A percentile compares a stretch with the other conserved stretches of the same genome.
phyloP scores from a whole-genome alignment of 768 basidiomycete genomes.

The Kondoa malvinella region DNA sequence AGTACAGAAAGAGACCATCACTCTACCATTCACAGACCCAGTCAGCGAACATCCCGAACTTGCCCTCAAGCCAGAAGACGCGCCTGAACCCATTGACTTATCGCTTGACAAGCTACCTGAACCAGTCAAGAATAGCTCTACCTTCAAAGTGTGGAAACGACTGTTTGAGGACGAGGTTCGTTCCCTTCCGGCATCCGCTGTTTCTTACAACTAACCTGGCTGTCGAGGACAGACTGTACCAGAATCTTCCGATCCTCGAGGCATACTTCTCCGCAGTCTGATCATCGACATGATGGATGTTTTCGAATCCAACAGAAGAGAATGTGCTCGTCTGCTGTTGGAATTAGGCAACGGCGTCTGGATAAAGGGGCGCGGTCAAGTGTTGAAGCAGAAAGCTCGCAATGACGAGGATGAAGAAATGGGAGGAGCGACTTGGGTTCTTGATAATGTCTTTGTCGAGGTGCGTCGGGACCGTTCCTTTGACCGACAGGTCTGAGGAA shows the following conservation, averaged over 20 bases:
- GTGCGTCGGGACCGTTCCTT: slow-evolving; percentile 33
- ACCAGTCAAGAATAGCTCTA: not conserved
- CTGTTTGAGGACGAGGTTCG: not conserved
- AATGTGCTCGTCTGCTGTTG: slow-evolving; percentile 61
- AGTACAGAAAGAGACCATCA: not conserved
- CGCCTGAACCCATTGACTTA: not conserved
- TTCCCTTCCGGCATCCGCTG: not conserved
- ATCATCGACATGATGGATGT: slow-evolving; percentile 65
- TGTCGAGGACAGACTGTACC: slow-evolving; percentile 12
- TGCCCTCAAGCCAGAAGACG: not conserved
- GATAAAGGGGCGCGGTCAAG: slow-evolving; percentile 48
- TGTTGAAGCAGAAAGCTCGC: slow-evolving; percentile 5
- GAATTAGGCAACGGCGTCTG: slow-evolving; percentile 18
- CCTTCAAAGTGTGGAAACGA: not conserved
- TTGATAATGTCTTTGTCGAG: slow-evolving; percentile 78
- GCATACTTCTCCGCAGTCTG: slow-evolving; percentile 43
- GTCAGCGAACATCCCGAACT: not conserved
- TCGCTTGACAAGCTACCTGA: not conserved
- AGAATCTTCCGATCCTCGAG: not conserved
- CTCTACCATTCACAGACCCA: not conserved
- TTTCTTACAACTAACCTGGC: not conserved
- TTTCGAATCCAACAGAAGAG: slow-evolving; percentile 90
- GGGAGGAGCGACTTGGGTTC: slow-evolving; percentile 51
- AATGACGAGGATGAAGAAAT: slow-evolving; percentile 5
- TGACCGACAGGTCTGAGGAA: not conserved